Conservation (phyloP, 176 grass and related monocot genomes). For the Dactylis glomerata region DNA sequence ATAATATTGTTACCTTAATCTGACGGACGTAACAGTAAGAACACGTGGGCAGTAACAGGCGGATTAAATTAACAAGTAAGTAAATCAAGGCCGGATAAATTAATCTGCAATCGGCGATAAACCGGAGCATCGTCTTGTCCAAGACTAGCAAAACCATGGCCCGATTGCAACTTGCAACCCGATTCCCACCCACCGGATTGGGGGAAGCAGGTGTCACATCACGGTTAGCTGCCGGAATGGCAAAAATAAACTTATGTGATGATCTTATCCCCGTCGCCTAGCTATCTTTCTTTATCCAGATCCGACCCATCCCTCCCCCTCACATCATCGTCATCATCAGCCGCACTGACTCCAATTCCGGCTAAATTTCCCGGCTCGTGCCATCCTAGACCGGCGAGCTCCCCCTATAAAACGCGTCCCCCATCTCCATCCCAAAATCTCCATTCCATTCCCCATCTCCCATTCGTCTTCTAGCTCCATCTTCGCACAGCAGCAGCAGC, state of each 20-base stretch:
- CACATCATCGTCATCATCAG: background rate
- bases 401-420: conserved; percentile 23
- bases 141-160: background rate
- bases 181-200: background rate
- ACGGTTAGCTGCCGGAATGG: background rate
- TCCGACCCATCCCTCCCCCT: background rate
- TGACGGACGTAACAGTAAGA: background rate
- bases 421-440: background rate
- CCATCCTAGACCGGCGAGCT: background rate
- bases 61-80: background rate
- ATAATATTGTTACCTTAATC: background rate
- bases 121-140: background rate
- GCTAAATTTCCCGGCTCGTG: background rate
- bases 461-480: background rate
- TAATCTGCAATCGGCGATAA: background rate
- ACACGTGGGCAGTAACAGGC: background rate
- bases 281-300: background rate
- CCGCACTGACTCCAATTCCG: background rate
- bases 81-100: background rate
- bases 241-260: background rate
- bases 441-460: conserved; percentile 26
- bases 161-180: background rate
- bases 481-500: no score
- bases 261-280: conserved; percentile 35
- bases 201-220: background rate